Percentiles rank a stretch among this genome's conserved stretches.
Evolutionary conservation across 441 rosid genomes (phyloP).

Genomic region (Gossypium davidsonii): DNA sequence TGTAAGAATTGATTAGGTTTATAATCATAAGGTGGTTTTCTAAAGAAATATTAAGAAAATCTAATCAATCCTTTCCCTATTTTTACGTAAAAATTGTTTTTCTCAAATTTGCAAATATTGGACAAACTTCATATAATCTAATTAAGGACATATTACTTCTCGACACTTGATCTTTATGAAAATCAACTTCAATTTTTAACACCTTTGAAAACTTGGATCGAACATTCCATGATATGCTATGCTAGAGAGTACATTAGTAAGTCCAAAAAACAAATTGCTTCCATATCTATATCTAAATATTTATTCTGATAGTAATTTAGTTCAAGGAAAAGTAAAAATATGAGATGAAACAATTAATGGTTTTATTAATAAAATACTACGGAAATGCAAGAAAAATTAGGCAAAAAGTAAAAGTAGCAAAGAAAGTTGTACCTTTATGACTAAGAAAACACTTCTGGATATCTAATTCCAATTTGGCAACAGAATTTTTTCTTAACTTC

Average conservation of each 20-base stretch:
- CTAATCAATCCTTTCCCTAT: background rate
- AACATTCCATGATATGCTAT: background rate
- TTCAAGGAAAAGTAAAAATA: background rate
- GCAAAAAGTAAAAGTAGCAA: background rate
- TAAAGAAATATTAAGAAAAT: background rate
- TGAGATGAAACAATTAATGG: background rate
- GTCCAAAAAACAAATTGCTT: background rate
- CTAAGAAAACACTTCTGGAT: background rate
- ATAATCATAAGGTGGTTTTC: background rate
- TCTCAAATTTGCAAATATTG: background rate
- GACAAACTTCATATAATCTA: background rate
- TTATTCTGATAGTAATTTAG: background rate
- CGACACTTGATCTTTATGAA: background rate
- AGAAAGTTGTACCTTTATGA: background rate
- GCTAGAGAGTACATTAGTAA: background rate
- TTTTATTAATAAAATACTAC: background rate
- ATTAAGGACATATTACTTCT: background rate
- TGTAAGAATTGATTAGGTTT: background rate
- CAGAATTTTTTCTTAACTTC: too few relatives aligned
- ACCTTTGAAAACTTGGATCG: background rate
- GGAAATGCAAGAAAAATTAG: background rate
- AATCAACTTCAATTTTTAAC: background rate
- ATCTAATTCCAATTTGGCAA: too few relatives aligned
- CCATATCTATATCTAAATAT: background rate
- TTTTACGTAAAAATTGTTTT: background rate